A percentile compares a stretch with the other conserved stretches of the same genome.
Conservation (phyloP, 2,329 filamentous ascomycete genomes). For the Stachybotrys chartarum region DNA sequence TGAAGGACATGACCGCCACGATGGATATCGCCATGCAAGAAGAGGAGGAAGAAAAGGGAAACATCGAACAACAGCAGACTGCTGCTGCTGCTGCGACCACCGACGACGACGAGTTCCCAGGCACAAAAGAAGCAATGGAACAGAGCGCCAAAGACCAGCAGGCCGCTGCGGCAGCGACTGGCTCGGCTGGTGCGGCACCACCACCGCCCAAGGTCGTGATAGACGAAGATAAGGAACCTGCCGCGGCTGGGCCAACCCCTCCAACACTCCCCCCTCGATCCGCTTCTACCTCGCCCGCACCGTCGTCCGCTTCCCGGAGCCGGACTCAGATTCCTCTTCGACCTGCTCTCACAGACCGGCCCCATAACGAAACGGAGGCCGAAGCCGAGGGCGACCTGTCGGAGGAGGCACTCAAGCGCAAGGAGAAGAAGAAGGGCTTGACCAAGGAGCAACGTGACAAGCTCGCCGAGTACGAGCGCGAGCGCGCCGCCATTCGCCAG, state of each 20-base stretch:
- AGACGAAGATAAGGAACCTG: conserved; percentile 25
- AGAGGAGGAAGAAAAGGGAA: conserved; percentile 49
- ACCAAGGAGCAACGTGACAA: conserved; percentile 92
- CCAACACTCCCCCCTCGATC: conserved; percentile 24
- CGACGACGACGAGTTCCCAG: conserved; percentile 45
- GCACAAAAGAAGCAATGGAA: conserved; percentile 47
- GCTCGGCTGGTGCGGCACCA: conserved; percentile 10
- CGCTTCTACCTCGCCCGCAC: conserved; percentile 30
- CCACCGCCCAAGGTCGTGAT: conserved; percentile 32
- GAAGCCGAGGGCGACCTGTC: conserved; percentile 67
- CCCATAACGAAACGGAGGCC: conserved; percentile 57
- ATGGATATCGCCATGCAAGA: conserved; percentile 97
- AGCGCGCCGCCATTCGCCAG: conserved; percentile 75
- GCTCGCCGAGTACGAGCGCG: conserved; percentile 78
- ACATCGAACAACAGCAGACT: conserved; percentile 41
- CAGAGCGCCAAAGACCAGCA: conserved; percentile 42
- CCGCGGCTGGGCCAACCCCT: conserved; percentile 15
- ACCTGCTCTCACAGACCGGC: conserved; percentile 77
- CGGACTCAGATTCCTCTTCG: conserved; percentile 62
- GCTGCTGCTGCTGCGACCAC: conserved; percentile 20
- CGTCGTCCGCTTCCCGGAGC: conserved; percentile 34
- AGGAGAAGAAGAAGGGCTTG: conserved; percentile 75
- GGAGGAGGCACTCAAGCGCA: conserved; percentile 31
- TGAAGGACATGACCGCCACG: conserved; percentile 96
- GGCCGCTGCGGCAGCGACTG: conserved; percentile 16